A percentile compares a stretch with the other conserved stretches of the same genome.
These are phyloP conservation scores for Physcia stellaris DNA, from an alignment of 495 filamentous ascomycete genomes.

Conservation along the genomic window DNA sequence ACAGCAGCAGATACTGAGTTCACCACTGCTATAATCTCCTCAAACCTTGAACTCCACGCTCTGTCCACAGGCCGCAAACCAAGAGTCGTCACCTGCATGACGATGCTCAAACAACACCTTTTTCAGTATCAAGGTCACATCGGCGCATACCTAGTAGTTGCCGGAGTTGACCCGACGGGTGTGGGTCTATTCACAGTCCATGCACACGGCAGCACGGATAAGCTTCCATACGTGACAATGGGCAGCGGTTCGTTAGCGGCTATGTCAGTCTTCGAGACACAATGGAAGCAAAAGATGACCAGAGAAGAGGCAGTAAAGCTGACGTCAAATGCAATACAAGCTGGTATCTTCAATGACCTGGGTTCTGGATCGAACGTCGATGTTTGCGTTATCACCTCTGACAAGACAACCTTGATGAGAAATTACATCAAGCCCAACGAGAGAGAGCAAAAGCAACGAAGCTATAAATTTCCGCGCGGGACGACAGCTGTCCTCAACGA, in stretches of 20 bases:
- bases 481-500: conserved; percentile 91
- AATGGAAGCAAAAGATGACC: conserved; percentile 72
- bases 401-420: conserved; percentile 83
- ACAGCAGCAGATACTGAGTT: conserved; percentile 99
- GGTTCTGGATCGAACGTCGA: conserved; percentile 97
- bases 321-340: conserved; percentile 76
- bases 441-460: conserved; percentile 77
- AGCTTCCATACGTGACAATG: conserved; percentile 99
- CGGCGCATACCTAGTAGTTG: conserved; percentile 94
- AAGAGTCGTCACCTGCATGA: conserved; percentile 98
- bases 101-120: conserved; percentile 97
- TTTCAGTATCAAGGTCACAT: conserved; percentile 98
- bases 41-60: conserved; percentile 91
- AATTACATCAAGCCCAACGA: conserved; percentile 89
- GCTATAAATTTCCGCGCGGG: conserved; percentile 77
- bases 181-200: conserved; percentile 96
- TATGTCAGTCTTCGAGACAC: conserved; percentile 96
- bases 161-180: conserved; percentile 93
- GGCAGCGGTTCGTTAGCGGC: conserved; percentile 89
- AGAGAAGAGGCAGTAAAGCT: conserved; percentile 72
- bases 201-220: conserved; percentile 96
- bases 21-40: conserved; percentile 96
- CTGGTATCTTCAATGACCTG: conserved; percentile 98
- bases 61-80: conserved; percentile 92
- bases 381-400: conserved; percentile 81